Conservation (phyloP, 768 basidiomycete genomes). For the Auricularia cornea region DNA sequence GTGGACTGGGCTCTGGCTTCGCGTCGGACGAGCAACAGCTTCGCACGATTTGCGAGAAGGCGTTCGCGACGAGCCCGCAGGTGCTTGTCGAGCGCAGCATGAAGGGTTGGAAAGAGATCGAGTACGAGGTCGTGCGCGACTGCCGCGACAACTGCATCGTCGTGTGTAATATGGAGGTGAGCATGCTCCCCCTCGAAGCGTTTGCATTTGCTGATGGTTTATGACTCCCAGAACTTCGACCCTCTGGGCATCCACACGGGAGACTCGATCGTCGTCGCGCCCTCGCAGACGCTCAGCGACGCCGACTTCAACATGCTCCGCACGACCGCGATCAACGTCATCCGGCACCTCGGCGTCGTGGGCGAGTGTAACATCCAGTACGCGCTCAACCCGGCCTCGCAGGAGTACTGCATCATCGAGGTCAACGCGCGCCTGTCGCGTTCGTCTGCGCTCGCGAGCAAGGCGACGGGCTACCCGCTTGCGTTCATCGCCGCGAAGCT, state of each 20-base stretch:
- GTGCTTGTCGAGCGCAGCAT: constrained; percentile 99
- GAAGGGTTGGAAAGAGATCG: constrained; percentile 99
- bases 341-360: constrained; percentile 95
- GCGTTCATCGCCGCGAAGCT: constrained; percentile 98
- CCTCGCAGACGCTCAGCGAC: constrained; percentile 97
- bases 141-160: constrained; percentile 98
- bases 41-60: constrained; percentile 80
- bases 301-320: constrained; percentile 99
- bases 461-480: constrained; percentile 95
- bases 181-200: constrained; percentile 17
- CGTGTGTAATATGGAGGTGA: constrained; percentile 99
- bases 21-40: constrained; percentile 92
- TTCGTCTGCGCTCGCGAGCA: constrained; percentile 95
- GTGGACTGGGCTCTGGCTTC: constrained; percentile 92
- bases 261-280: constrained; percentile 96
- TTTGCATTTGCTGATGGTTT: not conserved
- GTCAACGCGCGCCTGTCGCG: constrained; percentile 97
- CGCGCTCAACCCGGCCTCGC: constrained; percentile 88
- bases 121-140: constrained; percentile 97
- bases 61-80: constrained; percentile 96
- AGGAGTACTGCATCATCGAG: constrained; percentile 98
- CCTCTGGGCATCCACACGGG: constrained; percentile 98
- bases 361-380: constrained; percentile 99
- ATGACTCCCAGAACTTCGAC: constrained; percentile 77
- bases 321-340: constrained; percentile 95